Evolutionary conservation across 495 filamentous ascomycete species (phyloP).

Genomic region (Parathielavia appendiculata): DNA sequence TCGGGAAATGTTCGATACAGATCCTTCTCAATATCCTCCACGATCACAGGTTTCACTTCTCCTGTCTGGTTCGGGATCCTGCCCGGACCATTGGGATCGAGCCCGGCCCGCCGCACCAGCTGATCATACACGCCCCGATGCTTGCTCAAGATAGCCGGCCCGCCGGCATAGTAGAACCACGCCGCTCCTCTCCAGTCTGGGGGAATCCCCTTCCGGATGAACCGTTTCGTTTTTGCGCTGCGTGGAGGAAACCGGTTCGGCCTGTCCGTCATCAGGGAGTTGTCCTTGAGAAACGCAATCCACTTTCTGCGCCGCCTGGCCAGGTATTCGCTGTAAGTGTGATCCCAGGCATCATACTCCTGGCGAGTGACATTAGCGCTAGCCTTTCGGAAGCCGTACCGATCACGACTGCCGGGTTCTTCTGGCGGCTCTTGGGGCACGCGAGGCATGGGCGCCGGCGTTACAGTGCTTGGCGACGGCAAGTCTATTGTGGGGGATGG

Average conservation of each 20-base stretch:
- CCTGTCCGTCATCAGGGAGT: slow-evolving; percentile 63
- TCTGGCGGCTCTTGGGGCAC: slow-evolving; percentile 30
- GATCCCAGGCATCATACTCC: slow-evolving; percentile 80
- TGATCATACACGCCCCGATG: slow-evolving; percentile 68
- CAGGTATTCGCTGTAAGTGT: slow-evolving; percentile 62
- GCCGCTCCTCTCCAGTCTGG: slow-evolving; percentile 87
- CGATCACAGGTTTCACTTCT: slow-evolving; percentile 62
- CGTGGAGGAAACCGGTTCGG: slow-evolving; percentile 75
- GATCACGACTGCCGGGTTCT: slow-evolving; percentile 53
- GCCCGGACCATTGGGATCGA: slow-evolving; percentile 22
- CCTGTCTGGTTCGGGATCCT: slow-evolving; percentile 11
- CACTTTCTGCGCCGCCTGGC: slow-evolving; percentile 74
- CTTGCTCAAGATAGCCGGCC: slow-evolving; percentile 66
- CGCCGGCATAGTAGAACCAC: slow-evolving; percentile 98
- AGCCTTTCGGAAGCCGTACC: slow-evolving; percentile 89
- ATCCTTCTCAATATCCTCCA: slow-evolving; percentile 91
- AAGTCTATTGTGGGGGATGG: neutral
- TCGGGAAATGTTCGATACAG: slow-evolving; percentile 94
- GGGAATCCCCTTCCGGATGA: slow-evolving; percentile 91
- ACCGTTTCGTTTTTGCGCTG: slow-evolving; percentile 77
- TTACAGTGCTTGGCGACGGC: slow-evolving; percentile 9
- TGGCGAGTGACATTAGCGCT: slow-evolving; percentile 68
- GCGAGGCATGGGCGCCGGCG: slow-evolving; percentile 21
- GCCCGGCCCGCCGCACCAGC: slow-evolving; percentile 49
- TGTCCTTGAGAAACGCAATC: slow-evolving; percentile 67